Percentiles rank a stretch among this genome's conserved stretches.
Evolutionary conservation across 2,329 filamentous ascomycete species (phyloP).

Genomic region (Fulvia fulva): DNA sequence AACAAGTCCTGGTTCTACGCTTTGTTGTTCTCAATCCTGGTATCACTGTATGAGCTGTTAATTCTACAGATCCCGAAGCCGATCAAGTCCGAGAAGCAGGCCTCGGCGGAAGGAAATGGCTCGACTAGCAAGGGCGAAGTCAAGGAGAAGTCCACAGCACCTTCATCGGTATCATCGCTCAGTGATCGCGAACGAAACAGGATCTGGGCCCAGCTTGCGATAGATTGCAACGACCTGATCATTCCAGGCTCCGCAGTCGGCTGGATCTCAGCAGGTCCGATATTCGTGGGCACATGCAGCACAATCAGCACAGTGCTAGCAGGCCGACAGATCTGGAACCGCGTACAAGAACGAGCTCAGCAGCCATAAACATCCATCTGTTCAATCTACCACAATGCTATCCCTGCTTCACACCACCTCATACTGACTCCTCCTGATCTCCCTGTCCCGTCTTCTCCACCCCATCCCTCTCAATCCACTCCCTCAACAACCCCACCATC

Average conservation of each 20-base stretch:
- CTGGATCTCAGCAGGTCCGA: constrained; percentile 53
- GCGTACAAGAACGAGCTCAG: constrained; percentile 19
- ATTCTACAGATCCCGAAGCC: neutral
- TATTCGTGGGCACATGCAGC: constrained; percentile 57
- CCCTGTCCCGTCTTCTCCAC: neutral
- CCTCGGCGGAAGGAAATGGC: neutral
- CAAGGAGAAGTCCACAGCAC: neutral
- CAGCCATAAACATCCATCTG: neutral
- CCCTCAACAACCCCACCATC: constrained; percentile 39
- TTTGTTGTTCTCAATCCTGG: constrained; percentile 49
- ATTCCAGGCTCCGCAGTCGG: constrained; percentile 59
- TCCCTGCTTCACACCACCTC: too few species aligned
- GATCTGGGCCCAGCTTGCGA: constrained; percentile 45
- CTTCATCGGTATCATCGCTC: neutral
- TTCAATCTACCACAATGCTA: too few species aligned
- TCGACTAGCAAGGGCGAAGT: neutral
- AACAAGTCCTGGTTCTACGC: constrained; percentile 68
- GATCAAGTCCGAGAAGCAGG: neutral
- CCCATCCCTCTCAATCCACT: constrained; percentile 24
- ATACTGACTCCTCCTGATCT: too few species aligned
- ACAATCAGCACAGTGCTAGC: constrained; percentile 60
- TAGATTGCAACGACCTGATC: constrained; percentile 59
- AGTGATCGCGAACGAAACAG: neutral
- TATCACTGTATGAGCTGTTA: constrained; percentile 43
- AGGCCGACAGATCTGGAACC: constrained; percentile 56